Percentiles rank a stretch among this genome's conserved stretches.
Evolutionary conservation across 768 basidiomycete genomes (phyloP).

Genomic region (Trametes cubensis): DNA sequence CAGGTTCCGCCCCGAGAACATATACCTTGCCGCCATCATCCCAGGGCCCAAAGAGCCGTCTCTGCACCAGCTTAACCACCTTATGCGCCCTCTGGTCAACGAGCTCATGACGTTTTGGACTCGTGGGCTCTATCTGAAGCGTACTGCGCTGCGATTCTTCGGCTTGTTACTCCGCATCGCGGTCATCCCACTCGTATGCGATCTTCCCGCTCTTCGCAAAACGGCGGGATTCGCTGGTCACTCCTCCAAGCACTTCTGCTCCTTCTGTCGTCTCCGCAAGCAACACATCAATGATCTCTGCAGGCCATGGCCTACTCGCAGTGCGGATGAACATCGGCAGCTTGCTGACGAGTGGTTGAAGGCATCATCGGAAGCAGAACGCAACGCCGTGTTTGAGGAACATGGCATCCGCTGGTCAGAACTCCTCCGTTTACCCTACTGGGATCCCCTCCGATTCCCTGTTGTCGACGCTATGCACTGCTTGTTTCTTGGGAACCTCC

Average conservation of each 20-base stretch:
- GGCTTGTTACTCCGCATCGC: conserved; percentile 19
- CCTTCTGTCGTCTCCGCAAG: conserved; percentile 26
- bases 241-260: conserved; percentile 35
- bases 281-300: no score
- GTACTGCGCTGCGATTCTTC: conserved; percentile 13
- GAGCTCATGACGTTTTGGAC: conserved; percentile 27
- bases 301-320: no score
- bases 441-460: no score
- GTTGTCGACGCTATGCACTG: no score
- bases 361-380: no score
- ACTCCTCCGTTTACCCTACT: no score
- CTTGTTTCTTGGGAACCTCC: no score
- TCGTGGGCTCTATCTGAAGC: conserved; percentile 19
- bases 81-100: conserved; percentile 26
- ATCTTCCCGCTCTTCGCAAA: conserved; percentile 38
- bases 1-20: conserved; percentile 38
- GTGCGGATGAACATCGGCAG: no score
- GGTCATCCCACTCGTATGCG: conserved; percentile 29
- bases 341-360: no score
- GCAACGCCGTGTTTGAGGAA: no score
- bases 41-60: conserved; percentile 32
- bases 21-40: conserved; percentile 32
- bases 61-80: conserved; percentile 27
- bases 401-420: no score
- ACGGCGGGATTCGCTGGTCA: conserved; percentile 29